phyloP scores from a whole-genome alignment of 2,329 filamentous ascomycete genomes.

The Daldinia sp. region DNA sequence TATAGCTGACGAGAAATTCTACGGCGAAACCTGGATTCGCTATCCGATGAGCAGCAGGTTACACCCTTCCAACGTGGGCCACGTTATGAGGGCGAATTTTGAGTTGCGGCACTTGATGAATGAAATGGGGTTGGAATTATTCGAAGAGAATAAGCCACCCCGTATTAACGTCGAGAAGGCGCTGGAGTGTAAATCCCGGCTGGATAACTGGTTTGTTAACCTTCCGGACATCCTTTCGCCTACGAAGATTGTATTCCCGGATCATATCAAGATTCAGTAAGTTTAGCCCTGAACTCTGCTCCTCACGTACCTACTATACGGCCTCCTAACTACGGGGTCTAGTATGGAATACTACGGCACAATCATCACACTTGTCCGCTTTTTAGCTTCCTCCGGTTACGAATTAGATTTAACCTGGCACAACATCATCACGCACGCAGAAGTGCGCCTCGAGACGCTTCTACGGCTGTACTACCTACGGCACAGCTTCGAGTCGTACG shows the following conservation, averaged over 20 bases:
- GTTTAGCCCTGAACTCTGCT: neutral
- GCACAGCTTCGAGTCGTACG: slow-evolving; percentile 46
- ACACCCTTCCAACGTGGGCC: slow-evolving; percentile 40
- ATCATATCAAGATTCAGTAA: slow-evolving; percentile 46
- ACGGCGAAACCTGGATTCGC: slow-evolving; percentile 46
- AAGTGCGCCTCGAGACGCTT: slow-evolving; percentile 46
- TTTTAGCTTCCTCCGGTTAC: slow-evolving; percentile 26
- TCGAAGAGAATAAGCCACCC: slow-evolving; percentile 23
- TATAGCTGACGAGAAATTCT: slow-evolving; percentile 40
- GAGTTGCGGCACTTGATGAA: slow-evolving; percentile 44
- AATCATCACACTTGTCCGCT: slow-evolving; percentile 22
- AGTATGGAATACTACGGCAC: slow-evolving; percentile 32
- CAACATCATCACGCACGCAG: slow-evolving; percentile 39
- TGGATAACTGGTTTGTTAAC: slow-evolving; percentile 33
- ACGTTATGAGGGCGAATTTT: slow-evolving; percentile 42
- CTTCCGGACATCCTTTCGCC: slow-evolving; percentile 43
- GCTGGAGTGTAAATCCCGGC: slow-evolving; percentile 37
- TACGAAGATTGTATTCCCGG: slow-evolving; percentile 41
- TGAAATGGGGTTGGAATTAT: slow-evolving; percentile 38
- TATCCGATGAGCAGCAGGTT: slow-evolving; percentile 41
- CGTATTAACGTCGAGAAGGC: slow-evolving; percentile 32
- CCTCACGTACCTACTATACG: neutral
- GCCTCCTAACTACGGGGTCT: neutral
- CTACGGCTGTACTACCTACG: slow-evolving; percentile 48
- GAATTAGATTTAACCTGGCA: slow-evolving; percentile 18